A percentile compares a stretch with the other conserved stretches of the same genome.
These are phyloP conservation scores for Punctularia strigosozonata DNA, from an alignment of 768 basidiomycete genomes.

Conservation along the genomic window DNA sequence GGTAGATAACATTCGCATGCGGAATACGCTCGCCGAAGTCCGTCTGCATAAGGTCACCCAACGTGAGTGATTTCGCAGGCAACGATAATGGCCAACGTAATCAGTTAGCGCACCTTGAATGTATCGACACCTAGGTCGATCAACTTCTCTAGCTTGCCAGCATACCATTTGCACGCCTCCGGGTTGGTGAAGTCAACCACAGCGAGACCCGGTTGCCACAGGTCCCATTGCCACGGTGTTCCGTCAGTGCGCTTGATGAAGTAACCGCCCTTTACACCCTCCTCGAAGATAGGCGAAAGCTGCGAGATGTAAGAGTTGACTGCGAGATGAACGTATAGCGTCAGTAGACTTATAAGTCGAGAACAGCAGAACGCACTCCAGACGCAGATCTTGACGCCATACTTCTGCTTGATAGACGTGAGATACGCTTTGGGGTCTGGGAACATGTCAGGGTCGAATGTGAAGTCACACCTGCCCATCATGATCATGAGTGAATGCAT, in stretches of 20 bases:
- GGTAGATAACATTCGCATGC: constrained; percentile 46
- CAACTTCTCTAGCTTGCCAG: constrained; percentile 26
- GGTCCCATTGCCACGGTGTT: constrained; percentile 58
- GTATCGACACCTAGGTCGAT: constrained; percentile 36
- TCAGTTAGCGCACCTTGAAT: constrained; percentile 31
- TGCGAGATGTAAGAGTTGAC: constrained; percentile 72
- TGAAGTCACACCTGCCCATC: constrained; percentile 64
- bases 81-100: not conserved
- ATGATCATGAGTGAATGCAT: constrained; percentile 6
- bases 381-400: constrained; percentile 59
- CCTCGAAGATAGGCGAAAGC: constrained; percentile 55
- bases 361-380: constrained; percentile 37
- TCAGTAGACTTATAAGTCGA: not conserved
- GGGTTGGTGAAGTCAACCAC: constrained; percentile 58
- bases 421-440: constrained; percentile 59
- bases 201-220: constrained; percentile 55
- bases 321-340: constrained; percentile 11
- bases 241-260: constrained; percentile 62
- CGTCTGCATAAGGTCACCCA: constrained; percentile 40
- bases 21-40: constrained; percentile 75
- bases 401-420: constrained; percentile 44
- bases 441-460: constrained; percentile 68
- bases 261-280: constrained; percentile 54
- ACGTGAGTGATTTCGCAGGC: not conserved
- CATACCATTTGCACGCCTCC: constrained; percentile 35